Base-by-base conservation (phyloP, 306 rosid species). In the Myrica gale region DNA sequence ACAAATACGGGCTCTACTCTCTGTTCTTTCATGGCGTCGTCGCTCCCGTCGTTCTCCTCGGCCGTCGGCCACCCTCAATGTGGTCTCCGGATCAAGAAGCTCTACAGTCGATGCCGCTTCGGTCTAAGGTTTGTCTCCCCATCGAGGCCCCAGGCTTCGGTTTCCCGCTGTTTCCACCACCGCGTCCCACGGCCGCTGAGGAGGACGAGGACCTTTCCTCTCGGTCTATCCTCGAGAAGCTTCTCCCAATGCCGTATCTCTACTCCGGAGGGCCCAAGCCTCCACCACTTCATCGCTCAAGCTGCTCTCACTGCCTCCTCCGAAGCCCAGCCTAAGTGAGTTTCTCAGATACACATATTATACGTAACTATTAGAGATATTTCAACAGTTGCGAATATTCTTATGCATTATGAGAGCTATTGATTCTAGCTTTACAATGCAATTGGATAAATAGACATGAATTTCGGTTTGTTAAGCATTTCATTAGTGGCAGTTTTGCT, bases 231-330 rank as follows among this genome's bases (percentile, higher is more conserved):
- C 8, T 65, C 70, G 80, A 72, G 86, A 84, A 81, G 44, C 80
- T 86, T 85, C 83, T 89, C 91, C 21, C 73, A 42, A 20, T 82
- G 80, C 65, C 56, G 50, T 77, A 71, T 32, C 83, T 70, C 74
- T 26, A 13, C 41, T 45, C 23, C 80, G 2, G 84, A 85, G 52
- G 65, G 65, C 10, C 87, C 90, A 10, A 70, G 85, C 71, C 84
- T 88, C 58, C 84, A 68, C 9, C 81, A 71, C 71, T 90, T 89
- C 84, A 41, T 84, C 15, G 85, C 88, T 51, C 86, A 76, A 74
- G 90, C 94, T 48, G 62, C 94, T 53, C 84, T 89, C 44, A 72
- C 88, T 32, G 84, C 88, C 60, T 82, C 90, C 69, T 82, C 90
- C 11, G 86, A 90, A 68, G 68, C 79, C 44, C 92, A 60, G 76